Evolutionary conservation across 345 rosid species (phyloP).

Genomic region (Salix purpurea): DNA sequence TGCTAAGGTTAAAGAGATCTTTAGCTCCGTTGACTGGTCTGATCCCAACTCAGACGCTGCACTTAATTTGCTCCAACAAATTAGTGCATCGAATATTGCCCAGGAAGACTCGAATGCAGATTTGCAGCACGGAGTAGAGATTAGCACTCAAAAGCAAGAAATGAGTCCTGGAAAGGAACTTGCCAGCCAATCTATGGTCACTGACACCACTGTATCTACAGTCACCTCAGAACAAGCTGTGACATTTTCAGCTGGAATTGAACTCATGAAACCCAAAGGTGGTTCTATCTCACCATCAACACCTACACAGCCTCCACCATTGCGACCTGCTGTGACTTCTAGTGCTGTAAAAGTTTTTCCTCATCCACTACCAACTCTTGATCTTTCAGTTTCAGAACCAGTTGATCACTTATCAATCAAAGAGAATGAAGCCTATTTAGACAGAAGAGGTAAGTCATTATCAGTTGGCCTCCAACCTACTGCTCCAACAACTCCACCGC

Average conservation of each 20-base stretch:
- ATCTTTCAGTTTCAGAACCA: slow-evolving; percentile 12
- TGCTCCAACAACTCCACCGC: slow-evolving; percentile 12
- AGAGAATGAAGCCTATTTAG: slow-evolving; percentile 12
- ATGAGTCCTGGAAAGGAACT: slow-evolving; percentile 33
- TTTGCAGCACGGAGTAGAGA: slow-evolving; percentile 16
- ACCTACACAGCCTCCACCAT: slow-evolving; percentile 30
- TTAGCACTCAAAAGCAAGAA: slow-evolving; percentile 39
- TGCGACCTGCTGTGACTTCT: slow-evolving; percentile 17
- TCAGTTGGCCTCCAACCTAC: background rate
- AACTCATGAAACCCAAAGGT: slow-evolving; percentile 22
- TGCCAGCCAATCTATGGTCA: slow-evolving; percentile 16
- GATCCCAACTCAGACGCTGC: slow-evolving; percentile 67
- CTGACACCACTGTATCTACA: slow-evolving; percentile 13
- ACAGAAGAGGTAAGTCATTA: slow-evolving; percentile 10
- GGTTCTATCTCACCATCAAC: slow-evolving; percentile 30
- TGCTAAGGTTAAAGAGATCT: slow-evolving; percentile 86
- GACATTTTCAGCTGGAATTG: slow-evolving; percentile 5
- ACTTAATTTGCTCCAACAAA: slow-evolving; percentile 68
- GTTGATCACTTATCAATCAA: slow-evolving; percentile 9
- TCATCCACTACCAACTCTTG: slow-evolving; percentile 25
- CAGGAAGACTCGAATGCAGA: slow-evolving; percentile 43
- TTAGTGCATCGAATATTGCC: slow-evolving; percentile 47
- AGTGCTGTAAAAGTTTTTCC: background rate
- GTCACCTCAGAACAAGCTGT: slow-evolving; percentile 11
- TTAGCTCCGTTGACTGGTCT: slow-evolving; percentile 77